Conservation (phyloP, 352 stramenopile genomes). For the Thalassiosira mediterranea region DNA sequence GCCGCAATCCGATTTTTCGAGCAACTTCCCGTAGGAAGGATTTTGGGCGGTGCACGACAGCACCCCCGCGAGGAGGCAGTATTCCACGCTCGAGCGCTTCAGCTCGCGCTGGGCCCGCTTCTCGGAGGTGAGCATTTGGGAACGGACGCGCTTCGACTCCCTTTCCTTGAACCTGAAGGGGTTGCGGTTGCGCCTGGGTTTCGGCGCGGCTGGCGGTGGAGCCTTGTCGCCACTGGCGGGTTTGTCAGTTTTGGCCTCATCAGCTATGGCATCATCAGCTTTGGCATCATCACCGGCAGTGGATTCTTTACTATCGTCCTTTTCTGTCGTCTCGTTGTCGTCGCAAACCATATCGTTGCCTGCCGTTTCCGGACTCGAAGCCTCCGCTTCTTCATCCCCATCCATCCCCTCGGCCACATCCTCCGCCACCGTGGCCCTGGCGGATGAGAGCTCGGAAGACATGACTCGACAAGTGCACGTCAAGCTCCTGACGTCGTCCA, state of each 20-base stretch:
- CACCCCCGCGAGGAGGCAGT: constrained; percentile 71
- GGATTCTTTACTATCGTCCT: too few species aligned
- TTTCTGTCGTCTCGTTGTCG: too few species aligned
- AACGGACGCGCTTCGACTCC: constrained; percentile 76
- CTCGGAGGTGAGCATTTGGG: constrained; percentile 69
- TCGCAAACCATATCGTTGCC: too few species aligned
- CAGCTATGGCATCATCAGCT: background rate
- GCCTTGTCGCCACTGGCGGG: too few species aligned
- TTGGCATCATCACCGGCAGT: background rate
- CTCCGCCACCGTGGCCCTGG: constrained; percentile 39
- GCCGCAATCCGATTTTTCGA: constrained; percentile 35
- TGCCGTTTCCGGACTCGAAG: too few species aligned
- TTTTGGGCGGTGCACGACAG: constrained; percentile 63
- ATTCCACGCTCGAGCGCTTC: constrained; percentile 73
- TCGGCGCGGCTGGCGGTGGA: too few species aligned
- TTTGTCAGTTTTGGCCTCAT: too few species aligned
- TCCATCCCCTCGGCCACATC: too few species aligned
- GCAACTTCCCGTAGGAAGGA: constrained; percentile 37
- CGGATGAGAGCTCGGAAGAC: constrained; percentile 56
- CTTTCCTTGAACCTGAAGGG: too few species aligned
- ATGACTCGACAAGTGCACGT: constrained; percentile 73
- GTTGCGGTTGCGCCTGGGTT: constrained; percentile 39
- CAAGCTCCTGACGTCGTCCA: constrained; percentile 60
- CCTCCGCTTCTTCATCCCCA: too few species aligned
- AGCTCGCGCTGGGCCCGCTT: constrained; percentile 70